A percentile compares a stretch with the other conserved stretches of the same genome.
Conservation (phyloP, 2,329 filamentous ascomycete species). For the Phyllosticta citribraziliensis region DNA sequence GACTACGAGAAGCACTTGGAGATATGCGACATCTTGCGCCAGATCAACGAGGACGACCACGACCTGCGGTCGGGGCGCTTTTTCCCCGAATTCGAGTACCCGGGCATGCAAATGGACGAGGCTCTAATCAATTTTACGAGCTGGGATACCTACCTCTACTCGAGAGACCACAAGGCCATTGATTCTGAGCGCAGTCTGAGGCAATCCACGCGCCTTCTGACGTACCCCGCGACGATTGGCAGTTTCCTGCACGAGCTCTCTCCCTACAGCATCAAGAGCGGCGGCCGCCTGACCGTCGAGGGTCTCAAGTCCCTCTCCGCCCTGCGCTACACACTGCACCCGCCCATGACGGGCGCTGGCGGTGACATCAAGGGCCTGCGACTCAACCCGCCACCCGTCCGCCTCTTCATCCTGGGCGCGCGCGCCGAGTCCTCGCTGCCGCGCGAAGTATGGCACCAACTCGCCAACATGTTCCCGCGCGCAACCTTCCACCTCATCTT, state of each 20-base stretch:
- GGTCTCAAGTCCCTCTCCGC: constrained; percentile 94
- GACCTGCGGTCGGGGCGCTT: constrained; percentile 82
- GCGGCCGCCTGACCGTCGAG: constrained; percentile 70
- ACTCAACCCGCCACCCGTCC: constrained; percentile 75
- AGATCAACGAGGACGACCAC: constrained; percentile 98
- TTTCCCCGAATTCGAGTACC: constrained; percentile 91
- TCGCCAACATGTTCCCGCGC: constrained; percentile 90
- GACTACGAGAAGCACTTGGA: constrained; percentile 90
- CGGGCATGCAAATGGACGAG: constrained; percentile 81
- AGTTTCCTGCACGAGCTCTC: constrained; percentile 91
- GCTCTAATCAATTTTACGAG: constrained; percentile 94
- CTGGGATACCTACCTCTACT: constrained; percentile 96
- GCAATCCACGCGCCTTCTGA: constrained; percentile 85
- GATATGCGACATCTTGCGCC: constrained; percentile 79
- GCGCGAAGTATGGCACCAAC: constrained; percentile 85
- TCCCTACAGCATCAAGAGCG: constrained; percentile 72
- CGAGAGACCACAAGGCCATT: constrained; percentile 80
- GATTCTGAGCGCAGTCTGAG: constrained; percentile 85
- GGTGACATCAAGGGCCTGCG: constrained; percentile 67
- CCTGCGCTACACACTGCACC: constrained; percentile 86
- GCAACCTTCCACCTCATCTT: constrained; percentile 86
- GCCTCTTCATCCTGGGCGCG: constrained; percentile 86
- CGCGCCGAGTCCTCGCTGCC: constrained; percentile 96
- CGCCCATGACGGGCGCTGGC: constrained; percentile 68
- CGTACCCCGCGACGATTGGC: constrained; percentile 84